These are phyloP conservation scores for Papiliotrema terrestris DNA, from an alignment of 1,284 basidiomycete genomes.

Conservation along the genomic window DNA sequence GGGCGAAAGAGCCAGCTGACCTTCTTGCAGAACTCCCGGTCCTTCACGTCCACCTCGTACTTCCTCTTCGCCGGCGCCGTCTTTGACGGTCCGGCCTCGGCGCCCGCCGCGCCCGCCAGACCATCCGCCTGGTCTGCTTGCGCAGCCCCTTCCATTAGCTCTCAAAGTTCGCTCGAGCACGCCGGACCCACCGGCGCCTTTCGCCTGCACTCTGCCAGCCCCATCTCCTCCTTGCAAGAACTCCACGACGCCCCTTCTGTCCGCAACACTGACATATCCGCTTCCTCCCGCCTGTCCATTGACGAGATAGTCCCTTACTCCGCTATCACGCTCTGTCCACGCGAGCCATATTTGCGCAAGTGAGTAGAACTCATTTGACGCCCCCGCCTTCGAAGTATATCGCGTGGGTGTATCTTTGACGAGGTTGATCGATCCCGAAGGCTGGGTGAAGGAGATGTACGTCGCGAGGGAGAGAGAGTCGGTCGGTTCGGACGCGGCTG, in stretches of 20 bases:
- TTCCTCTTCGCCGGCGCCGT: constrained; percentile 60
- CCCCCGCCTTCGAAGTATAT: constrained; percentile 57
- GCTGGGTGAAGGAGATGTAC: constrained; percentile 60
- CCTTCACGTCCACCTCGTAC: constrained; percentile 71
- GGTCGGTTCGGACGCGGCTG: constrained; percentile 51
- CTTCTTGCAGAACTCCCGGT: constrained; percentile 76
- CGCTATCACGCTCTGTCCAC: constrained; percentile 68
- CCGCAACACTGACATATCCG: constrained; percentile 75
- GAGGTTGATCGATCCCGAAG: constrained; percentile 50
- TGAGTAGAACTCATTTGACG: constrained; percentile 63
- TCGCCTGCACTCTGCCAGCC: constrained; percentile 57
- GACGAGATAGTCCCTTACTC: constrained; percentile 80
- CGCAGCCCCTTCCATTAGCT: neutral
- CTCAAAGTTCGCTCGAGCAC: constrained; percentile 49
- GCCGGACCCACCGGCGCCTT: constrained; percentile 50
- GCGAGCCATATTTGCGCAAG: constrained; percentile 76
- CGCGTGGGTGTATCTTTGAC: constrained; percentile 71
- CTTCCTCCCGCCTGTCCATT: constrained; percentile 71
- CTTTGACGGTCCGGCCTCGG: constrained; percentile 49
- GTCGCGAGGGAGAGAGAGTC: constrained; percentile 58
- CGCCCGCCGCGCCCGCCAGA: constrained; percentile 42
- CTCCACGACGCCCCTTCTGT: constrained; percentile 75
- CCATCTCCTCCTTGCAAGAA: constrained; percentile 66
- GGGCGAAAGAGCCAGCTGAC: constrained; percentile 14
- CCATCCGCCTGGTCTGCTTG: constrained; percentile 9